Conservation (phyloP, 2,329 filamentous ascomycete species). For the Grosmannia serpens region DNA sequence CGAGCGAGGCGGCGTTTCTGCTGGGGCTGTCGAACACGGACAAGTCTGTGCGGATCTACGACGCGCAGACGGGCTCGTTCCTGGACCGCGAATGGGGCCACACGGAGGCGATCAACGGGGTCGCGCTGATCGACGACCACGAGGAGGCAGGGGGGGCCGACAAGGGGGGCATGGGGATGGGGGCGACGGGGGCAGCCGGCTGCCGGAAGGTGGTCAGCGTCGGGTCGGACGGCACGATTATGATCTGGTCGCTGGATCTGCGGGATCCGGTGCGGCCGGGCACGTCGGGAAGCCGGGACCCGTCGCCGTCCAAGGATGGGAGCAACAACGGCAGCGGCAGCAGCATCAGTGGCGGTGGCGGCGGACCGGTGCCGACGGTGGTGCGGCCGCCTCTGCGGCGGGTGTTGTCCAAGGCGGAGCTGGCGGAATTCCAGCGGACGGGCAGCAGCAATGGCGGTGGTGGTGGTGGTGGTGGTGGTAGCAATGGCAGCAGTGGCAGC, state of each 20-base stretch:
- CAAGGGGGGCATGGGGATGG: not conserved
- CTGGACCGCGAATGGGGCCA: conserved; percentile 89
- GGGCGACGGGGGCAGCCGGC: conserved; percentile 6
- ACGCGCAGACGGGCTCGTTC: conserved; percentile 62
- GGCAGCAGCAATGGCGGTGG: conserved; percentile 8
- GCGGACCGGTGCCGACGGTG: conserved; percentile 25
- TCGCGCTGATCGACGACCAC: conserved; percentile 55
- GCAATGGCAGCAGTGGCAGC: not conserved
- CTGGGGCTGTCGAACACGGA: conserved; percentile 89
- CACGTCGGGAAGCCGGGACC: conserved; percentile 13
- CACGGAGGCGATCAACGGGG: conserved; percentile 83
- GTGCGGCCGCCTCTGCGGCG: conserved; percentile 66
- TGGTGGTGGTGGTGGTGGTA: conserved; percentile 6
- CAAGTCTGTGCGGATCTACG: conserved; percentile 88
- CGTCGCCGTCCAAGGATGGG: conserved; percentile 37
- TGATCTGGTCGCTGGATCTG: conserved; percentile 59
- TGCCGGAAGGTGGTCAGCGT: conserved; percentile 56
- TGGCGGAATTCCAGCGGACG: conserved; percentile 63
- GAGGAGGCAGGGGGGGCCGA: conserved; percentile 20
- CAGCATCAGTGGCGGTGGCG: no score
- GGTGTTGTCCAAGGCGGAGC: conserved; percentile 75
- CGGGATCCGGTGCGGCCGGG: conserved; percentile 28
- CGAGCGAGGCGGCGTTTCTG: conserved; percentile 51
- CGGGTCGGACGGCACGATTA: conserved; percentile 69
- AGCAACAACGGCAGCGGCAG: no score